Conservation (phyloP, 768 basidiomycete species). For the Lactarius hatsudake region DNA sequence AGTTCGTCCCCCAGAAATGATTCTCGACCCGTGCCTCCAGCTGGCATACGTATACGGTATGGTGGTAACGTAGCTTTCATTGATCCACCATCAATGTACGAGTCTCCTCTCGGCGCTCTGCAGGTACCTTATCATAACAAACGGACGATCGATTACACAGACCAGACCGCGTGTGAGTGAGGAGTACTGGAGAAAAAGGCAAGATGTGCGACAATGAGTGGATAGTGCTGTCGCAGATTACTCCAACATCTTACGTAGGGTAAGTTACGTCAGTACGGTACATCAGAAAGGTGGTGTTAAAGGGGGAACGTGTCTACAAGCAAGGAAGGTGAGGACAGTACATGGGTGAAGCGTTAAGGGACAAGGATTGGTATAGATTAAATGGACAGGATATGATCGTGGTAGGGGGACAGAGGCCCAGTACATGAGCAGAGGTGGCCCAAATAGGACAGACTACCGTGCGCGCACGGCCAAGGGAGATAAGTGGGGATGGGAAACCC, state of each 20-base stretch:
- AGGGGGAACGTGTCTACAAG: constrained; percentile 2
- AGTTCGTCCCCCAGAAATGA: neutral
- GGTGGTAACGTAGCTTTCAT: neutral
- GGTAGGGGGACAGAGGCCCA: neutral
- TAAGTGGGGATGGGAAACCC: neutral
- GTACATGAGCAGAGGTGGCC: neutral
- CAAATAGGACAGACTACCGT: neutral
- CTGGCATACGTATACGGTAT: neutral
- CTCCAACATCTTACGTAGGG: neutral
- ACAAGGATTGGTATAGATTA: neutral
- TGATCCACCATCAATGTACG: neutral
- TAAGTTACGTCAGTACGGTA: constrained; percentile 1
- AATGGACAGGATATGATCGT: neutral
- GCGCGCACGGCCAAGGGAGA: neutral
- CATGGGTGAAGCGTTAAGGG: neutral
- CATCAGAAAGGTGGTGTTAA: neutral
- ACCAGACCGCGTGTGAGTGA: neutral
- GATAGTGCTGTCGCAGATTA: constrained; percentile 4
- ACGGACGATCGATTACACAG: neutral
- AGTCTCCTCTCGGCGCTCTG: neutral
- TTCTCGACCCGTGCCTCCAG: neutral
- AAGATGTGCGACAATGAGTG: neutral
- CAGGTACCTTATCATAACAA: neutral
- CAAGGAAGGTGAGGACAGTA: constrained; percentile 15
- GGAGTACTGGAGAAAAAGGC: neutral